phyloP scores from a whole-genome alignment of 2,329 filamentous ascomycete species.

The Aspergillus niger region DNA sequence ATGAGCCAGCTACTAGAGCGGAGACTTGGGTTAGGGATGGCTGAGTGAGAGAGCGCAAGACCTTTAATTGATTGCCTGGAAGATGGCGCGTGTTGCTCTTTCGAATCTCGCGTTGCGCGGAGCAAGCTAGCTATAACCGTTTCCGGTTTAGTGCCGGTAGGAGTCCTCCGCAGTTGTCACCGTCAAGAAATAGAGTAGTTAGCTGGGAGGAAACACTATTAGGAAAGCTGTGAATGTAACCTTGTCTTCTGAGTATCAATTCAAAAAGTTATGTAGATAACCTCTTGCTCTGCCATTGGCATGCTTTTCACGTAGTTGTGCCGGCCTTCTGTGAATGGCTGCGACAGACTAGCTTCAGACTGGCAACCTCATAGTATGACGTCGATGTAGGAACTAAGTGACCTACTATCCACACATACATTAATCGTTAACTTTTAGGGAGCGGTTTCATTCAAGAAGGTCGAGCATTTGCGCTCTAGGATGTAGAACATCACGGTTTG shows the following conservation, averaged over 20 bases:
- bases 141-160: conserved; percentile 22
- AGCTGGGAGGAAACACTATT: neutral
- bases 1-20: neutral
- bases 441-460: neutral
- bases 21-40: neutral
- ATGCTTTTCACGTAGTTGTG: neutral
- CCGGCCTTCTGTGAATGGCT: neutral
- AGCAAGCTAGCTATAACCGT: conserved; percentile 26
- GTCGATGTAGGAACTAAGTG: neutral
- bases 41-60: neutral
- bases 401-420: neutral
- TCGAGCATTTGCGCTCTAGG: no score
- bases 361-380: neutral
- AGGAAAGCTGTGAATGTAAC: neutral
- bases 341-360: neutral
- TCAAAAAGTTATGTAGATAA: no score
- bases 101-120: conserved; percentile 27
- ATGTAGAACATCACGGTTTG: no score
- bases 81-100: conserved; percentile 6
- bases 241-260: no score
- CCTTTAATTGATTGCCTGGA: neutral
- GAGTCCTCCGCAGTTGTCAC: neutral
- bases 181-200: neutral
- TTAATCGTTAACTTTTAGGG: neutral
- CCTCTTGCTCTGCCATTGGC: no score